Evolutionary conservation across 352 stramenopile species (phyloP).

Genomic region (Thraustochytrium striatum): DNA sequence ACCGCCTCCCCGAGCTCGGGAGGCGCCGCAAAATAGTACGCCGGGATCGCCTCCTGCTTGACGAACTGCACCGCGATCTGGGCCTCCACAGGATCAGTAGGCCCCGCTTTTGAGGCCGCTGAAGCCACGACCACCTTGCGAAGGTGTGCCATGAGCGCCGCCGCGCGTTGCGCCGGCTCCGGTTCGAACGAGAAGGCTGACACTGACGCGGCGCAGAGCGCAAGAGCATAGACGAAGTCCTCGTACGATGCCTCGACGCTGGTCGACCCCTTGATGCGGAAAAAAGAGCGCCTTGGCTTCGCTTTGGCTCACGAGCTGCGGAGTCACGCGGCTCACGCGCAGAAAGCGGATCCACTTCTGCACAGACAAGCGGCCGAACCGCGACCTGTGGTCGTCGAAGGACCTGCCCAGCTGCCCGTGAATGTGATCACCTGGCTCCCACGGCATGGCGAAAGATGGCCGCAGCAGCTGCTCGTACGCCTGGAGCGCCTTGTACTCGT

Average conservation of each 20-base stretch:
- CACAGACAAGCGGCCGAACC: slow-evolving; percentile 19
- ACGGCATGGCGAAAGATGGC: slow-evolving; percentile 30
- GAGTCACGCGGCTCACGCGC: neutral
- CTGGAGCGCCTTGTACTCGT: neutral
- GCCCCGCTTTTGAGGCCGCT: no score
- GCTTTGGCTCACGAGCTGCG: slow-evolving; percentile 12
- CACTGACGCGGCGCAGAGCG: slow-evolving; percentile 6
- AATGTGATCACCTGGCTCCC: slow-evolving; percentile 3
- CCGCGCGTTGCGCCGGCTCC: neutral
- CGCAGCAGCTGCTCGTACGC: neutral
- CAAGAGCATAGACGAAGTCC: slow-evolving; percentile 17
- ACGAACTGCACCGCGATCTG: neutral
- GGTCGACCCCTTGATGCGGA: neutral
- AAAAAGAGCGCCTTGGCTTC: slow-evolving; percentile 42
- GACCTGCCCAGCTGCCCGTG: slow-evolving; percentile 13
- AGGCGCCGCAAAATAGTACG: neutral
- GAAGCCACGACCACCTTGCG: neutral
- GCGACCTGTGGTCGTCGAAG: slow-evolving; percentile 21
- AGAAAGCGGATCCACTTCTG: slow-evolving; percentile 26
- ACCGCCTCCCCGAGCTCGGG: neutral
- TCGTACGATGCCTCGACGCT: neutral
- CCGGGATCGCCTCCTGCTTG: neutral
- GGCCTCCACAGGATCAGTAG: slow-evolving; percentile 11
- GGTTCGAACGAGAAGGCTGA: slow-evolving; percentile 9
- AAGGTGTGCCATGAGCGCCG: slow-evolving; percentile 4